Conservation (phyloP, 345 rosid genomes). For the Salix exigua region DNA sequence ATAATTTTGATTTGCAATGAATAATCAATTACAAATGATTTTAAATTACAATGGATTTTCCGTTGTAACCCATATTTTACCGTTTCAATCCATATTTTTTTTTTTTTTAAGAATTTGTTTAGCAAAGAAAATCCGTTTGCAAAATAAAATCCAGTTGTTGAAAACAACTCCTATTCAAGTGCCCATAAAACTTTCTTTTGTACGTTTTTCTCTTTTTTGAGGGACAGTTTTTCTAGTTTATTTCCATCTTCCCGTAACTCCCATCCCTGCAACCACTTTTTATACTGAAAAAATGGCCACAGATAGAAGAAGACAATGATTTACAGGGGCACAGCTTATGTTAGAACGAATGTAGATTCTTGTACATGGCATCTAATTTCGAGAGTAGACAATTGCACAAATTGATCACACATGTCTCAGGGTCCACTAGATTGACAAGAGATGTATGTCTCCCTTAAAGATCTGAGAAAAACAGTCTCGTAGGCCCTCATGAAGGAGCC, state of each 20-base stretch:
- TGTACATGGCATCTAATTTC: neutral
- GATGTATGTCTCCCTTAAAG: conserved; percentile 17
- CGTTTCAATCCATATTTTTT: too few relatives aligned
- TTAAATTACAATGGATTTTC: too few relatives aligned
- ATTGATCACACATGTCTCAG: neutral
- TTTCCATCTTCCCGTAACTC: too few relatives aligned
- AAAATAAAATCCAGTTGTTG: too few relatives aligned
- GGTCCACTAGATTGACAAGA: conserved; percentile 8
- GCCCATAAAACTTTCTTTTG: neutral
- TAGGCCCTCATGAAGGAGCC: neutral
- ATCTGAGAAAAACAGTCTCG: neutral
- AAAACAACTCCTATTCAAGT: too few relatives aligned
- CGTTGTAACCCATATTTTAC: too few relatives aligned
- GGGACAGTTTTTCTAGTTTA: too few relatives aligned
- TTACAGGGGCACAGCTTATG: neutral
- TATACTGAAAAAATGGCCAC: neutral
- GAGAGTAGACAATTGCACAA: neutral
- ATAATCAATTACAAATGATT: too few relatives aligned
- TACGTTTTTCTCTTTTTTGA: fast-evolving
- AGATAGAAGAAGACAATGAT: neutral
- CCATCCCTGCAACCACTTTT: too few relatives aligned
- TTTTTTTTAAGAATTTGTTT: too few relatives aligned
- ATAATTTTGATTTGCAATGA: too few relatives aligned
- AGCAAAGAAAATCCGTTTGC: too few relatives aligned
- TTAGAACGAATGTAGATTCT: neutral